Conservation (phyloP, 2,329 filamentous ascomycete species). For the Stagonosporopsis tanaceti region DNA sequence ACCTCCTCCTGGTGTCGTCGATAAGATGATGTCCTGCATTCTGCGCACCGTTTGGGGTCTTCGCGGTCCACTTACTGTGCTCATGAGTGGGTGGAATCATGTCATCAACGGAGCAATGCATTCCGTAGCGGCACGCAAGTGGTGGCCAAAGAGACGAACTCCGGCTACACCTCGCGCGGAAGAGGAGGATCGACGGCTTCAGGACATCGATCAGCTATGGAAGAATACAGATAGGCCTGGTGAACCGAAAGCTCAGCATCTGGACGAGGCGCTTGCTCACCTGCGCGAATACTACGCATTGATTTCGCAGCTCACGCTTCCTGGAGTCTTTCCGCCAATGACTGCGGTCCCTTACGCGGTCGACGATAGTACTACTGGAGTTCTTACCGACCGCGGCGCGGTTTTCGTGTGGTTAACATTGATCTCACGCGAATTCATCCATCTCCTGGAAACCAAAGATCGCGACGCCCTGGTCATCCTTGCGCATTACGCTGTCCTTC, state of each 20-base stretch:
- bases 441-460: slow-evolving; percentile 41
- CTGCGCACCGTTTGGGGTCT: slow-evolving; percentile 41
- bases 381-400: slow-evolving; percentile 43
- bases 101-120: slow-evolving; percentile 40
- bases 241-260: slow-evolving; percentile 23
- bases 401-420: slow-evolving; percentile 44
- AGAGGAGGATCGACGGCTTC: slow-evolving; percentile 39
- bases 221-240: slow-evolving; percentile 21
- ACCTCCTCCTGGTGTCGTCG: slow-evolving; percentile 31
- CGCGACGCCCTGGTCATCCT: slow-evolving; percentile 47
- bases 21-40: slow-evolving; percentile 39
- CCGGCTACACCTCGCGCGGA: slow-evolving; percentile 37
- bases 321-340: slow-evolving; percentile 33
- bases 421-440: slow-evolving; percentile 41
- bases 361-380: slow-evolving; percentile 38
- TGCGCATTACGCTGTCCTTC: slow-evolving; percentile 50
- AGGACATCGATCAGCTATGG: slow-evolving; percentile 39
- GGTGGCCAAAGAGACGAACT: slow-evolving; percentile 41
- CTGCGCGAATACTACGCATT: slow-evolving; percentile 43
- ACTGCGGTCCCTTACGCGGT: slow-evolving; percentile 41
- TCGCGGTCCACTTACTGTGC: slow-evolving; percentile 41
- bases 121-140: slow-evolving; percentile 38
- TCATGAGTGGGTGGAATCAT: slow-evolving; percentile 44
- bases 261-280: slow-evolving; percentile 34
- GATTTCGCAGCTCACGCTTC: slow-evolving; percentile 41